A percentile compares a stretch with the other conserved stretches of the same genome.
phyloP scores from a whole-genome alignment of 2,329 filamentous ascomycete species.

The Xylaria sp. region DNA sequence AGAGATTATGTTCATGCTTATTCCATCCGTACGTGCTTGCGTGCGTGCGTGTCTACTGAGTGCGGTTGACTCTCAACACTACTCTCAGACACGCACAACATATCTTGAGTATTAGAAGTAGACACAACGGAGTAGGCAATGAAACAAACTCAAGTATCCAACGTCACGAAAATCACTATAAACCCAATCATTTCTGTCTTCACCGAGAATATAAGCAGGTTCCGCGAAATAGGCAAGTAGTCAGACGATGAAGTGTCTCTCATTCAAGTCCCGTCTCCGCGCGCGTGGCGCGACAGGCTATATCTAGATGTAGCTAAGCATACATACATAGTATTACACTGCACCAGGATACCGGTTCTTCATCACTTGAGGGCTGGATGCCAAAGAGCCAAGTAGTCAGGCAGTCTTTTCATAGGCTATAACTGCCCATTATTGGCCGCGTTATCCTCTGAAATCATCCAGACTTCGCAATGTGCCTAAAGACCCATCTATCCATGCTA shows the following conservation, averaged over 20 bases:
- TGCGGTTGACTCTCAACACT: too few species aligned
- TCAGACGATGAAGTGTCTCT: slow-evolving; percentile 7
- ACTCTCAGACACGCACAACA: background rate
- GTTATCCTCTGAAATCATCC: background rate
- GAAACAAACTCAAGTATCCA: background rate
- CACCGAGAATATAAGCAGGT: background rate
- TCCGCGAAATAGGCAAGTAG: background rate
- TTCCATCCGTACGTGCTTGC: too few species aligned
- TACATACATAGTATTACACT: slow-evolving; percentile 34
- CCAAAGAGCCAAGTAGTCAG: background rate
- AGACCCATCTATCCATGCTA: background rate
- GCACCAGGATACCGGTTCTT: background rate
- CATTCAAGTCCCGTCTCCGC: background rate
- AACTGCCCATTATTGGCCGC: slow-evolving; percentile 8
- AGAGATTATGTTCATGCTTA: background rate
- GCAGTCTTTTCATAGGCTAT: background rate
- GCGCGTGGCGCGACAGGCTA: background rate
- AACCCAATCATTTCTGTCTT: background rate
- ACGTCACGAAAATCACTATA: background rate
- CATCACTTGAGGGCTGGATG: background rate
- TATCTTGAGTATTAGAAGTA: too few species aligned
- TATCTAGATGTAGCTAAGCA: slow-evolving; percentile 20
- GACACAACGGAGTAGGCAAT: background rate
- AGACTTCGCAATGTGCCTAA: background rate
- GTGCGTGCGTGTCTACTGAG: too few species aligned